These are phyloP conservation scores for Dalbergia cochinchinensis DNA, from an alignment of 306 rosid species.

Conservation along the genomic window DNA sequence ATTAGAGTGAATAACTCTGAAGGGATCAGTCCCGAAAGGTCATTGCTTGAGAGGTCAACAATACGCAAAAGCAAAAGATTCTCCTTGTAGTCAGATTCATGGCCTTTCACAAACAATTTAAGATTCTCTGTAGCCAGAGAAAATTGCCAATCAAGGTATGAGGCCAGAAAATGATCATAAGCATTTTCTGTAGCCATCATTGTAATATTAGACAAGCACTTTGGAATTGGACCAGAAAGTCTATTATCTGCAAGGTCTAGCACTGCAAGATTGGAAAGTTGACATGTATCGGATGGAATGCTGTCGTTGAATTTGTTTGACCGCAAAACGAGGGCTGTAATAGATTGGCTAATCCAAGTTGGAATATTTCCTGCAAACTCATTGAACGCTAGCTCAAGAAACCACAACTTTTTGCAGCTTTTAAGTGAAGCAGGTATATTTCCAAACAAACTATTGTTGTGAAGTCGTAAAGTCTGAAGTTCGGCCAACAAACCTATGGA, in stretches of 20 bases:
- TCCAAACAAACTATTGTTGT: constrained; percentile 39
- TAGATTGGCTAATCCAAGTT: constrained; percentile 23
- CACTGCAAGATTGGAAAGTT: constrained; percentile 22
- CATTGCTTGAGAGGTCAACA: constrained; percentile 22
- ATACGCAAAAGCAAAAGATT: background rate
- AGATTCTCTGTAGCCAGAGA: background rate
- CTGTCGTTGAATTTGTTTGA: background rate
- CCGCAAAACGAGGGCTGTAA: background rate
- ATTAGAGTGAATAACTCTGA: background rate
- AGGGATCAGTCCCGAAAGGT: constrained; percentile 19
- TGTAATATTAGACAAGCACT: too few relatives aligned
- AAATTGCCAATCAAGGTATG: too few relatives aligned
- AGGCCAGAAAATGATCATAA: too few relatives aligned
- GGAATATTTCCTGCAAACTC: constrained; percentile 40
- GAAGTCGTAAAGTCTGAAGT: constrained; percentile 32
- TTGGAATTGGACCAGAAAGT: constrained; percentile 23
- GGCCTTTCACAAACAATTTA: background rate
- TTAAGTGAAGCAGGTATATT: constrained; percentile 8
- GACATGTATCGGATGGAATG: background rate
- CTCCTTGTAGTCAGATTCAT: background rate
- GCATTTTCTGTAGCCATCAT: too few relatives aligned
- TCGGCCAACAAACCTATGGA: constrained; percentile 29
- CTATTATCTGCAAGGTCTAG: constrained; percentile 39
- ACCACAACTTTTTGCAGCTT: background rate
- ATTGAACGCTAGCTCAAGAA: background rate